Evolutionary conservation across 208 protist species (phyloP).

Genomic region (Trypanosoma theileri): DNA sequence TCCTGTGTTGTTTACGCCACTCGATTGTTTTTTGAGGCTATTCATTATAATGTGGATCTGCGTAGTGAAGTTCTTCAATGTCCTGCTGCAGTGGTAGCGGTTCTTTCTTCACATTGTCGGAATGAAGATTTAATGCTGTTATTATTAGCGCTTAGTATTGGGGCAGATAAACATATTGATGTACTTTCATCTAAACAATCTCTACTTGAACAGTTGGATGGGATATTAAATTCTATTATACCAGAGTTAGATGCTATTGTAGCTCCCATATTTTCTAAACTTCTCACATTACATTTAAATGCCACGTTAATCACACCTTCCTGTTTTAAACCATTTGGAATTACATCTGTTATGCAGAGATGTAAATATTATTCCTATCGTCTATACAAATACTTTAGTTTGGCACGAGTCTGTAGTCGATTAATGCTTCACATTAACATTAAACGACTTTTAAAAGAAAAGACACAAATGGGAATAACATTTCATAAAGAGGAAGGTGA

Average conservation of each 20-base stretch:
- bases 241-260: constrained; percentile 45
- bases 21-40: constrained; percentile 66
- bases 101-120: constrained; percentile 49
- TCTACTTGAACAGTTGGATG: constrained; percentile 64
- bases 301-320: constrained; percentile 35
- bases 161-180: constrained; percentile 46
- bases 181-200: constrained; percentile 58
- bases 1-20: constrained; percentile 72
- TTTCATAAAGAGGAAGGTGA: not conserved
- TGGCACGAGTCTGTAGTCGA: constrained; percentile 50
- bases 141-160: constrained; percentile 59
- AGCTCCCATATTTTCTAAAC: constrained; percentile 67
- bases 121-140: constrained; percentile 76
- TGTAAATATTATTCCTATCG: constrained; percentile 46
- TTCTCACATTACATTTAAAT: constrained; percentile 56
- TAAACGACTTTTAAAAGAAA: constrained; percentile 36
- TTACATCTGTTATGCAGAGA: constrained; percentile 37
- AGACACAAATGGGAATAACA: not conserved
- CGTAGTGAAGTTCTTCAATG: constrained; percentile 50
- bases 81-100: constrained; percentile 61
- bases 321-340: constrained; percentile 16
- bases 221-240: constrained; percentile 38
- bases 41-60: constrained; percentile 48
- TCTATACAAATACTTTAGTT: constrained; percentile 32
- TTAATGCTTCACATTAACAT: constrained; percentile 64